These are phyloP conservation scores for Rutstroemia sp. DNA, from an alignment of 2,329 filamentous ascomycete species.

Conservation along the genomic window DNA sequence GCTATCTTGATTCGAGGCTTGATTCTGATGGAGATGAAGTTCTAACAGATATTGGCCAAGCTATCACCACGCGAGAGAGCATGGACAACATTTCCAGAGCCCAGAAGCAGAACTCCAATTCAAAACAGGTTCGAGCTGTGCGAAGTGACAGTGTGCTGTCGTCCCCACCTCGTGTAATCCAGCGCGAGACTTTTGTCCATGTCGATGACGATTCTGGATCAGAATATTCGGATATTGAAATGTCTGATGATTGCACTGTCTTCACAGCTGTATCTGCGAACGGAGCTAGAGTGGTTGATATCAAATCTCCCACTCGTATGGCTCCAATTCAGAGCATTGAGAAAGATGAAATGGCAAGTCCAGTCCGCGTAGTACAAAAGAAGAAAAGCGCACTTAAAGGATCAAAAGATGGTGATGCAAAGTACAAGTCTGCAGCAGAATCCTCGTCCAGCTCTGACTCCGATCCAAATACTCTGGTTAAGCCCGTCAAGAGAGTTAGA, in stretches of 20 bases:
- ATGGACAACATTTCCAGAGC: not conserved
- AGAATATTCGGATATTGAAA: slow-evolving; percentile 3
- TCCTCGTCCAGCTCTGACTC: slow-evolving; percentile 15
- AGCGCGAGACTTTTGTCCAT: not conserved
- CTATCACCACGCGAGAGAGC: slow-evolving; percentile 6
- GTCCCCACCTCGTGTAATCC: not conserved
- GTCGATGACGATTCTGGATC: slow-evolving; percentile 1
- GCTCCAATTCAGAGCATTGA: not conserved
- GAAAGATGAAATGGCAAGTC: not conserved
- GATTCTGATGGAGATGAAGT: slow-evolving; percentile 4
- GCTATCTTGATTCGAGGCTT: slow-evolving; percentile 23
- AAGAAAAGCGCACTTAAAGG: slow-evolving; percentile 17
- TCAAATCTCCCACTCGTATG: not conserved
- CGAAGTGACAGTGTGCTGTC: not conserved
- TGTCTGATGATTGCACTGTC: not conserved
- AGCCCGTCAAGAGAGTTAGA: not conserved
- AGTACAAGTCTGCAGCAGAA: slow-evolving; percentile 15
- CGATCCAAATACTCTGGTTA: not conserved
- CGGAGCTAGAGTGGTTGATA: not conserved
- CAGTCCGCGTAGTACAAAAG: slow-evolving; percentile 11
- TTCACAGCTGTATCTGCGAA: not conserved
- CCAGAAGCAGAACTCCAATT: not conserved
- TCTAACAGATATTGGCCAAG: slow-evolving; percentile 4
- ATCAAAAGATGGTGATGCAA: slow-evolving; percentile 16
- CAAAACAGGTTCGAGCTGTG: not conserved